phyloP scores from a whole-genome alignment of 1,139 yeast genomes.

The Hansenula anomala region DNA sequence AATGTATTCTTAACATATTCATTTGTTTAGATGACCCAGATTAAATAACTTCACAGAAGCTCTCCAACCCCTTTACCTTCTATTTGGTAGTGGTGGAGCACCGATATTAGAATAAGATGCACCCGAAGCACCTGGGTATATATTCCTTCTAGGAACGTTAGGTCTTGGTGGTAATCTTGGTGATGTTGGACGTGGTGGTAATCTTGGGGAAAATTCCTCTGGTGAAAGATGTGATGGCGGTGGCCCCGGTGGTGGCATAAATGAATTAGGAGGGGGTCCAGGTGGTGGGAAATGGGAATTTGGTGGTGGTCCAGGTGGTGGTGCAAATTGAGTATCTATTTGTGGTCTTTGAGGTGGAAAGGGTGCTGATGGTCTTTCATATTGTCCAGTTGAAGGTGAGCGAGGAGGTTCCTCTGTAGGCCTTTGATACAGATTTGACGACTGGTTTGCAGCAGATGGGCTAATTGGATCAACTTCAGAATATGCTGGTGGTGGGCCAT shows the following conservation, averaged over 20 bases:
- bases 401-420: constrained; percentile 7
- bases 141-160: not conserved
- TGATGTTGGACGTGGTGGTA: constrained; percentile 5
- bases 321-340: not conserved
- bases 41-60: no score
- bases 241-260: constrained; percentile 1
- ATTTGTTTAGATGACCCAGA: no score
- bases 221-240: constrained; percentile 4
- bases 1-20: no score
- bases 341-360: not conserved
- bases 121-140: constrained; percentile 1
- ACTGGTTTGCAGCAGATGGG: not conserved
- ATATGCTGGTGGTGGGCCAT: constrained; percentile 16
- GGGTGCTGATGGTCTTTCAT: constrained; percentile 7
- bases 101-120: constrained; percentile 4
- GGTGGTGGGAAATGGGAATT: constrained; percentile 4
- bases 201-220: not conserved
- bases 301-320: constrained; percentile 3
- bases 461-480: constrained; percentile 12
- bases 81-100: constrained; percentile 3
- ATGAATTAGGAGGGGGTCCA: not conserved
- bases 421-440: constrained; percentile 13
- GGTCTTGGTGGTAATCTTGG: constrained; percentile 8
- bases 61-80: no score
- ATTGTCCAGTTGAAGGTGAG: not conserved